Conservation (phyloP, 352 stramenopile species). For the Aphanomyces invadans region DNA sequence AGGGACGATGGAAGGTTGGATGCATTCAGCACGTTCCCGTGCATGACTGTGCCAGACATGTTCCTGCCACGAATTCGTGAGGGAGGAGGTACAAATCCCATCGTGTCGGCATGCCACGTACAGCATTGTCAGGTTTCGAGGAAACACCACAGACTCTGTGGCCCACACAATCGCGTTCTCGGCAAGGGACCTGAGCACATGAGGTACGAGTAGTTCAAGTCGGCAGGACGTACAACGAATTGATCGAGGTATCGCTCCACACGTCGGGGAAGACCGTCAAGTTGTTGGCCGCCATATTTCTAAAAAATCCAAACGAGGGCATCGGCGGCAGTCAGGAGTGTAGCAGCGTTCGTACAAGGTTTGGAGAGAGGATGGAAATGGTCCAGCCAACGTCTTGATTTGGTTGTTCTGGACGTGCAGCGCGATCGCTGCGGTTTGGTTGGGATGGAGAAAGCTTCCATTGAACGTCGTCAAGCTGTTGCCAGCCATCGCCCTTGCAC, state of each 20-base stretch:
- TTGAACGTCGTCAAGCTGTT: background rate
- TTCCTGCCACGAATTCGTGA: slow-evolving; percentile 1
- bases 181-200: no score
- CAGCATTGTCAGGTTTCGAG: background rate
- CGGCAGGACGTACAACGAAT: no score
- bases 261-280: no score
- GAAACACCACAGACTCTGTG: background rate
- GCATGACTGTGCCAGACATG: background rate
- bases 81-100: background rate
- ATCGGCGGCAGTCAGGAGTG: background rate
- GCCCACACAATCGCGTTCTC: no score
- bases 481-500: background rate
- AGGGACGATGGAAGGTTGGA: background rate
- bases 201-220: no score
- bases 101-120: background rate
- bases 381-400: background rate
- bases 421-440: background rate
- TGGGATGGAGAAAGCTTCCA: background rate
- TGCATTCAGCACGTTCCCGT: background rate
- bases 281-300: background rate
- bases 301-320: no score
- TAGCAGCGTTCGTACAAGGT: background rate
- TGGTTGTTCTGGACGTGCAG: background rate
- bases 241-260: no score
- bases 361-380: background rate